Conservation (phyloP, 2,329 filamentous ascomycete genomes). For the Cordyceps cicadae region DNA sequence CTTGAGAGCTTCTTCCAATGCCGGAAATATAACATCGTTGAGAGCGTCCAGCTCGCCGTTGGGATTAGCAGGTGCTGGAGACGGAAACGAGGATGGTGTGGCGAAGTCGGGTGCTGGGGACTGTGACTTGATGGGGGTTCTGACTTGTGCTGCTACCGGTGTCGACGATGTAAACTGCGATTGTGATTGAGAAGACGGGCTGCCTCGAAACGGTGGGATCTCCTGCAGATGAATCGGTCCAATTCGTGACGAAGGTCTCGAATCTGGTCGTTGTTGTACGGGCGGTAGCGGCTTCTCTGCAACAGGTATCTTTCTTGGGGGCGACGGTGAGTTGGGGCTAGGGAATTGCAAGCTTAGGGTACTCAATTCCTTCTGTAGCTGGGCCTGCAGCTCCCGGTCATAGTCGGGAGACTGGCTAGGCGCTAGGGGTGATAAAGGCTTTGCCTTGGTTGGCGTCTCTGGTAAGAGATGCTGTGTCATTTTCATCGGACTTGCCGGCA, state of each 20-base stretch:
- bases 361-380: conserved; percentile 55
- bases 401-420: conserved; percentile 49
- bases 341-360: conserved; percentile 40
- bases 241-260: conserved; percentile 29
- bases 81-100: conserved; percentile 44
- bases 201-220: conserved; percentile 46
- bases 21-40: conserved; percentile 85
- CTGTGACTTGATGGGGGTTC: conserved; percentile 22
- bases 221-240: conserved; percentile 40
- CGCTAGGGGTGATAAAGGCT: conserved; percentile 39
- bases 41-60: conserved; percentile 74
- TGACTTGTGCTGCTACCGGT: conserved; percentile 8
- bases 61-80: conserved; percentile 46
- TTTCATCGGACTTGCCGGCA: conserved; percentile 40
- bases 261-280: conserved; percentile 20
- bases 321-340: conserved; percentile 14
- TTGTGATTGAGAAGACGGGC: conserved; percentile 24
- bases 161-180: conserved; percentile 14
- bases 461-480: conserved; percentile 23
- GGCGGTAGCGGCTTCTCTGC: conserved; percentile 14
- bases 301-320: conserved; percentile 15
- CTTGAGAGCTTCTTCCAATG: conserved; percentile 82
- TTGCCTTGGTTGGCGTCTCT: conserved; percentile 39
- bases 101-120: conserved; percentile 25
- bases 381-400: conserved; percentile 51